These are phyloP conservation scores for sunflower (Helianthus annuus) DNA, from an alignment of 129 eudicot genomes.

Conservation along the genomic window HanXRQr2.0-SUNRISE NC_035440.2:154319467-154319966, in stretches of 20 bases:
- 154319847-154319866: neutral
- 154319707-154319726: neutral
- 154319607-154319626: neutral
- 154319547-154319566: neutral
- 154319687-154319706: neutral
- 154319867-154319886: neutral
- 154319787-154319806: neutral
- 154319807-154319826: neutral
- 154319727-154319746: neutral
- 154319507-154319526: neutral
- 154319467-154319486: neutral
- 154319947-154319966: too few relatives aligned
- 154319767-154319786: neutral
- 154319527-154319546: neutral
- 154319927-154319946: neutral
- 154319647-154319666: neutral
- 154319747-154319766: slow-evolving; percentile 5
- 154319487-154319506: neutral
- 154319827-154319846: neutral
- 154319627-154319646: neutral
- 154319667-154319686: slow-evolving; percentile 5
- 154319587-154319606: neutral
- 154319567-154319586: neutral
- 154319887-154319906: neutral
- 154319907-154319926: neutral